Evolutionary conservation across 2,329 filamentous ascomycete species (phyloP).

Genomic region (Ceratocystis alfenasii): DNA sequence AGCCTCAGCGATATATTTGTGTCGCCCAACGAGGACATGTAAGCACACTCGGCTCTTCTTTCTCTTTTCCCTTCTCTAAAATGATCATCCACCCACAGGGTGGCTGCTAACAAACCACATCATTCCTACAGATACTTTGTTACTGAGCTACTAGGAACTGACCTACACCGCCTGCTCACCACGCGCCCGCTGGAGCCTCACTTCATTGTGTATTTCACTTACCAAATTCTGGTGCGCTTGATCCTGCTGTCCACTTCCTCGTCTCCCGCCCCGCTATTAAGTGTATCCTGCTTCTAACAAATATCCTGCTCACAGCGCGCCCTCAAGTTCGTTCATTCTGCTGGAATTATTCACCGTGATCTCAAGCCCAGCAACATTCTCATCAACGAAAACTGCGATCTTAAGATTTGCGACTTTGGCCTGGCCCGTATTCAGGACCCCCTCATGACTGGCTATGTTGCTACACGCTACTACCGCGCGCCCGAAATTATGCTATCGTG

Average conservation of each 20-base stretch:
- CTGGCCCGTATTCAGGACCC: constrained; percentile 95
- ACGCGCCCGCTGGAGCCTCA: constrained; percentile 96
- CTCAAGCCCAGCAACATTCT: constrained; percentile 98
- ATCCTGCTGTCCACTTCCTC: neutral
- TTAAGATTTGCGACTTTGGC: constrained; percentile 99
- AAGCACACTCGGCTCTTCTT: constrained; percentile 29
- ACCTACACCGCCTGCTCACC: constrained; percentile 87
- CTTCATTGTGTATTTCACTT: constrained; percentile 99
- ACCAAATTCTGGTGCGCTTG: constrained; percentile 80
- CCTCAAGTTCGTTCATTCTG: constrained; percentile 97
- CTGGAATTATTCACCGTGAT: constrained; percentile 93
- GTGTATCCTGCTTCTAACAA: neutral
- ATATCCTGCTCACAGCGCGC: constrained; percentile 52
- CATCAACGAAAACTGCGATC: constrained; percentile 98
- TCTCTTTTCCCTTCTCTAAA: no score
- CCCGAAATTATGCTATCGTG: constrained; percentile 99
- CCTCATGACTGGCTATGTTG: constrained; percentile 99
- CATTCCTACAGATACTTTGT: constrained; percentile 67
- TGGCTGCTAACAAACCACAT: constrained; percentile 20
- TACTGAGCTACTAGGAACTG: constrained; percentile 91
- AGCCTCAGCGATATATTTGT: constrained; percentile 99
- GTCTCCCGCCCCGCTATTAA: neutral
- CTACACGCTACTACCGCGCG: constrained; percentile 94
- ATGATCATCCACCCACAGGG: no score
- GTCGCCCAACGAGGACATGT: constrained; percentile 97